A percentile compares a stretch with the other conserved stretches of the same genome.
Evolutionary conservation across 2,329 filamentous ascomycete genomes (phyloP).

Genomic region (Paraphoma sp.): DNA sequence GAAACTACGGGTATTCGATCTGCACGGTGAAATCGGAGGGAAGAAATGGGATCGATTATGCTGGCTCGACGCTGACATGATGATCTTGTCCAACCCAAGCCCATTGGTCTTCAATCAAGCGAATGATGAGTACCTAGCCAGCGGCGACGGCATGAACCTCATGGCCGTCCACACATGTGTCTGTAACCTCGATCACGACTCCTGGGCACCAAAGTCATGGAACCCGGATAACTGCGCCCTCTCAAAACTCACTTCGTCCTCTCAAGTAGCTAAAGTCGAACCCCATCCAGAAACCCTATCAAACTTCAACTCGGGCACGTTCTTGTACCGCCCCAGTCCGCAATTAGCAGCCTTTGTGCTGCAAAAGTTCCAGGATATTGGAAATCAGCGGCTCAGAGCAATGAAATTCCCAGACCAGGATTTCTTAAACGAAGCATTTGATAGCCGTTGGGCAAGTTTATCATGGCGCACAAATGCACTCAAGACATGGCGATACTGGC

Average conservation of each 20-base stretch:
- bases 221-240: conserved; percentile 57
- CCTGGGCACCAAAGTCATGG: conserved; percentile 60
- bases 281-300: conserved; percentile 48
- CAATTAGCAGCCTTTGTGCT: conserved; percentile 51
- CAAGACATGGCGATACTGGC: conserved; percentile 63
- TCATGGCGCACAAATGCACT: conserved; percentile 61
- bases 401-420: conserved; percentile 63
- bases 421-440: conserved; percentile 59
- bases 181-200: conserved; percentile 59
- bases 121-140: conserved; percentile 41
- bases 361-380: conserved; percentile 49
- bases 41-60: conserved; percentile 48
- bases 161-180: conserved; percentile 60
- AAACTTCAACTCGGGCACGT: conserved; percentile 60
- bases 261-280: conserved; percentile 43
- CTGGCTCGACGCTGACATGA: conserved; percentile 62
- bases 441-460: conserved; percentile 51
- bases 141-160: conserved; percentile 43
- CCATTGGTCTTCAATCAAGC: conserved; percentile 50
- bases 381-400: conserved; percentile 41
- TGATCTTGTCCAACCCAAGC: conserved; percentile 52
- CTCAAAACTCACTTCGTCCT: conserved; percentile 46
- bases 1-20: conserved; percentile 61
- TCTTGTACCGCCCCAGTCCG: conserved; percentile 56
- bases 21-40: conserved; percentile 31